A percentile compares a stretch with the other conserved stretches of the same genome.
phyloP scores from a whole-genome alignment of 2,329 filamentous ascomycete genomes.

The Alternaria burnsii region DNA sequence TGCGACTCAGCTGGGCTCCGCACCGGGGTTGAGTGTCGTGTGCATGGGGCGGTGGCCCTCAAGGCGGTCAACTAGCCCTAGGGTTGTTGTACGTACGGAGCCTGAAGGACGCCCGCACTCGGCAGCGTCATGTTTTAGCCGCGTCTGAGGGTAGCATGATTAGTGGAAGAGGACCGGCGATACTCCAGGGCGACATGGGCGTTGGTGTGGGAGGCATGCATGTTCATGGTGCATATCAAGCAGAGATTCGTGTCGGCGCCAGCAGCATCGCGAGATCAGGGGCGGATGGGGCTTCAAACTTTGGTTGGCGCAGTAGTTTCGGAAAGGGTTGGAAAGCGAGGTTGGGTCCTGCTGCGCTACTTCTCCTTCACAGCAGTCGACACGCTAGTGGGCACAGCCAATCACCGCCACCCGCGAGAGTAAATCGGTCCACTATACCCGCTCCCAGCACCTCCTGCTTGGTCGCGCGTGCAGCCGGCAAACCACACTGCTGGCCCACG shows the following conservation, averaged over 20 bases:
- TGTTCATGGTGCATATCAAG: conserved; percentile 24
- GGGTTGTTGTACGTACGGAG: conserved; percentile 37
- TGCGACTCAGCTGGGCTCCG: conserved; percentile 44
- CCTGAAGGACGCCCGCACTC: conserved; percentile 25
- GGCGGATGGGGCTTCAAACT: conserved; percentile 34
- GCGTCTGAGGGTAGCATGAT: conserved; percentile 35
- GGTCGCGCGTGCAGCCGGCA: conserved; percentile 41
- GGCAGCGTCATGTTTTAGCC: conserved; percentile 46
- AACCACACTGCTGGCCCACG: conserved; percentile 45
- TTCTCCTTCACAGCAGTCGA: conserved; percentile 20
- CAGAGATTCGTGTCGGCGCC: conserved; percentile 25
- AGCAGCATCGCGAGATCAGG: conserved; percentile 34
- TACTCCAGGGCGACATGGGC: conserved; percentile 22
- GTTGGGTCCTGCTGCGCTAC: conserved; percentile 26
- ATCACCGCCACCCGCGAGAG: conserved; percentile 11
- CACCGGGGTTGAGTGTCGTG: conserved; percentile 40
- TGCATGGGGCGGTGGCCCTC: conserved; percentile 41
- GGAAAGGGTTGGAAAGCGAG: conserved; percentile 35
- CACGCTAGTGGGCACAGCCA: conserved; percentile 11
- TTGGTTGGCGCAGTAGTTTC: conserved; percentile 45
- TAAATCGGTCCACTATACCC: conserved; percentile 27
- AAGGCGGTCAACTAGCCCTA: conserved; percentile 46
- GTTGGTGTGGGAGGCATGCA: conserved; percentile 13
- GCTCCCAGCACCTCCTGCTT: conserved; percentile 38
- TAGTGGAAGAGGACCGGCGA: conserved; percentile 33